Conservation (phyloP, 148 eudicot genomes). For the Pharnaceum exiguum region DNA sequence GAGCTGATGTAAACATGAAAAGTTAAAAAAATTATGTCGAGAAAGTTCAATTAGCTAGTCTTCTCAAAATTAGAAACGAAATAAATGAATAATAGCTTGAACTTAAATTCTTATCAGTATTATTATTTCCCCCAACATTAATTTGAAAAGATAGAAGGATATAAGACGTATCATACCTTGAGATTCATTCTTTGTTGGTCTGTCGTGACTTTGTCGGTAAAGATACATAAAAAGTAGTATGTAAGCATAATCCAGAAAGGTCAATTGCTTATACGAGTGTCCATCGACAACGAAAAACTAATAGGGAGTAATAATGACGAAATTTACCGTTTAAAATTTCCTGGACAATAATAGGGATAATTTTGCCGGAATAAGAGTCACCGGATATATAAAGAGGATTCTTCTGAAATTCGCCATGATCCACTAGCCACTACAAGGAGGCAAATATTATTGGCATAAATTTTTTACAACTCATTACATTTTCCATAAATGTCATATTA, state of each 20-base stretch:
- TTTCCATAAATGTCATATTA: no score
- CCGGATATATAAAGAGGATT: conserved; percentile 27
- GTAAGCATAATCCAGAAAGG: not conserved
- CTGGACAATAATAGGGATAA: conserved; percentile 25
- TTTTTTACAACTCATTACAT: no score
- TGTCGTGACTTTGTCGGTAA: conserved; percentile 11
- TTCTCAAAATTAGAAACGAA: no score
- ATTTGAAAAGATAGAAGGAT: no score
- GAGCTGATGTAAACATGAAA: not conserved
- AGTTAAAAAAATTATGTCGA: not conserved
- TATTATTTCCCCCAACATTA: not conserved
- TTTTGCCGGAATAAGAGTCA: conserved; percentile 22
- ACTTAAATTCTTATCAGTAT: not conserved
- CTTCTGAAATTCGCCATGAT: conserved; percentile 9
- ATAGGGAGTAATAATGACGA: not conserved
- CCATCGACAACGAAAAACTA: not conserved
- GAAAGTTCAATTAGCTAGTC: no score
- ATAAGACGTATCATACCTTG: conserved; percentile 6
- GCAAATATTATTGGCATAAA: no score
- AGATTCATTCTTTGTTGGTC: conserved; percentile 13
- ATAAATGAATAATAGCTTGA: no score
- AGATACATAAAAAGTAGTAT: not conserved
- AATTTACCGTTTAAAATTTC: conserved; percentile 15
- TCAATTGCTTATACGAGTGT: no score
- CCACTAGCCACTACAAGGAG: conserved; percentile 33